phyloP scores from a whole-genome alignment of 805 yeast genomes.

The Starmera pachycereana region DNA sequence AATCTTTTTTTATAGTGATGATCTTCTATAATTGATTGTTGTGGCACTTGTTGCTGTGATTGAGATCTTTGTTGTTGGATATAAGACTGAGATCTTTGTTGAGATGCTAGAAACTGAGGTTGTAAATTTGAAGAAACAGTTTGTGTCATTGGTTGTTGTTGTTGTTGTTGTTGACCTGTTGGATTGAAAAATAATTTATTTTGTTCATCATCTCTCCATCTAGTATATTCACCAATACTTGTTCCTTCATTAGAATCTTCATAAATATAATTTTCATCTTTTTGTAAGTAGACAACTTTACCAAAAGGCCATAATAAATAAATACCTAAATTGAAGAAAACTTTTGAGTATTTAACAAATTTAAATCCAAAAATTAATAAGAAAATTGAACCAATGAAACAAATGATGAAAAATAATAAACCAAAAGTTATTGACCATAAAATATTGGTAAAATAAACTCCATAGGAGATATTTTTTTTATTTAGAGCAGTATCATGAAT shows the following conservation, averaged over 20 bases:
- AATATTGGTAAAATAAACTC: conserved; percentile 57
- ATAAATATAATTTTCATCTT: conserved; percentile 68
- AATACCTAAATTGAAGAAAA: conserved; percentile 51
- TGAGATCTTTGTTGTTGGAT: neutral
- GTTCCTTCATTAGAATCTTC: conserved; percentile 91
- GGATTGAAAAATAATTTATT: conserved; percentile 64
- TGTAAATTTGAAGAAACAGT: neutral
- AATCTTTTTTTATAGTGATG: conserved; percentile 36
- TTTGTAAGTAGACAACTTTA: conserved; percentile 65
- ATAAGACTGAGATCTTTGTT: neutral
- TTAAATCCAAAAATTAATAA: conserved; percentile 34
- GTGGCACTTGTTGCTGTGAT: neutral
- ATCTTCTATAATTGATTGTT: conserved; percentile 5
- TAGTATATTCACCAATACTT: conserved; percentile 69
- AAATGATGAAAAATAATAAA: conserved; percentile 40
- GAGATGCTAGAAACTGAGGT: neutral
- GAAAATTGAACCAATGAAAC: conserved; percentile 37
- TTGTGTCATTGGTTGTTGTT: conserved; percentile 13
- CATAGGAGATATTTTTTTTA: conserved; percentile 40
- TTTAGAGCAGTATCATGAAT: conserved; percentile 59
- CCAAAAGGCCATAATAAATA: conserved; percentile 86
- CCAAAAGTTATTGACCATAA: conserved; percentile 76
- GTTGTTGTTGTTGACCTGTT: conserved; percentile 12
- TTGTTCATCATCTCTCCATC: conserved; percentile 74
- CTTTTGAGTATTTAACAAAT: conserved; percentile 50